phyloP scores from a whole-genome alignment of 805 yeast species.

The Suhomyces sp. region DNA sequence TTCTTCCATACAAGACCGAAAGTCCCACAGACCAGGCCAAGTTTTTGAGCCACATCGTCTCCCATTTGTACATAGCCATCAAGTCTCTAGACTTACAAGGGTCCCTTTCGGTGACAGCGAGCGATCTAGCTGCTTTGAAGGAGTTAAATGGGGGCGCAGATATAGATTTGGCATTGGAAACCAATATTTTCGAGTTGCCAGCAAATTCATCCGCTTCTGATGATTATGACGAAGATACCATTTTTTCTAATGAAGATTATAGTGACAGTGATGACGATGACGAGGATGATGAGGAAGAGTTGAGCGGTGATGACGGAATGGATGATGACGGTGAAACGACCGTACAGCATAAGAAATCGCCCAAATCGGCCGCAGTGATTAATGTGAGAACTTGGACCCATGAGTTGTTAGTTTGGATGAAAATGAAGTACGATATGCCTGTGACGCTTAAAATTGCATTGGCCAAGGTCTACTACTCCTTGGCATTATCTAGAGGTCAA shows the following conservation, averaged over 20 bases:
- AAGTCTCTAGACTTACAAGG: conserved; percentile 75
- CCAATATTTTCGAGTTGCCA: conserved; percentile 44
- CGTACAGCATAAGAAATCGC: conserved; percentile 58
- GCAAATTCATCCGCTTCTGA: not conserved
- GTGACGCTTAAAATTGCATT: conserved; percentile 55
- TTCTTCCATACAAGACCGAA: conserved; percentile 77
- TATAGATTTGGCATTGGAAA: conserved; percentile 50
- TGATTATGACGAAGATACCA: conserved; percentile 12
- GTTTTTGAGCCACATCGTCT: conserved; percentile 75
- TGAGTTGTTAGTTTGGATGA: conserved; percentile 74
- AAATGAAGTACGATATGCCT: conserved; percentile 80
- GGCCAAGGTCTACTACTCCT: conserved; percentile 65
- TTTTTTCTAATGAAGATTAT: conserved; percentile 17
- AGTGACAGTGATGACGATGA: conserved; percentile 9
- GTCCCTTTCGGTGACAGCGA: conserved; percentile 59
- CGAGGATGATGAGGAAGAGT: conserved; percentile 36
- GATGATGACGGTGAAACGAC: conserved; percentile 32
- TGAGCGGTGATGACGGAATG: conserved; percentile 33
- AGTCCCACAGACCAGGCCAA: conserved; percentile 62
- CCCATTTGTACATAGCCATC: conserved; percentile 75
- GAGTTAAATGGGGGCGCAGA: conserved; percentile 30
- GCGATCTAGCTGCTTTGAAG: conserved; percentile 54
- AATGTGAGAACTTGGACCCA: conserved; percentile 83
- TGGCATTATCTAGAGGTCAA: conserved; percentile 74
- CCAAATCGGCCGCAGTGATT: conserved; percentile 69